Percentiles rank a stretch among this genome's conserved stretches.
phyloP scores from a whole-genome alignment of 2,329 filamentous ascomycete species.

The Fusarium humuli region DNA sequence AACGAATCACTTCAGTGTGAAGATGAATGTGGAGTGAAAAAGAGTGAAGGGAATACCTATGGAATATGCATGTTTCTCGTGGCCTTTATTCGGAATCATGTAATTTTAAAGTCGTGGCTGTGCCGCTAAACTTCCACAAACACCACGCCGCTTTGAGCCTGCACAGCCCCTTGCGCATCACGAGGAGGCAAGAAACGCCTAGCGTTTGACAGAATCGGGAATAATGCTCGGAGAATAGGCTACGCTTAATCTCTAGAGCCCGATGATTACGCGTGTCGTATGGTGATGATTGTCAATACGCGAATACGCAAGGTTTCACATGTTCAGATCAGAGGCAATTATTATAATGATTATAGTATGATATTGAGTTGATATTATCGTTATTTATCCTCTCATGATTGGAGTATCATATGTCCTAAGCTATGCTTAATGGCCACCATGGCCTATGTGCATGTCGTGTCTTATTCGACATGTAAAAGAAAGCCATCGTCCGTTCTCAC shows the following conservation, averaged over 20 bases:
- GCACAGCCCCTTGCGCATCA: conserved; percentile 26
- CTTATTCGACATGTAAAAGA: neutral
- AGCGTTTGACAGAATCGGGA: neutral
- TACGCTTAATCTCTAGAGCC: neutral
- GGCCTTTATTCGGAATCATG: conserved; percentile 12
- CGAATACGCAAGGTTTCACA: neutral
- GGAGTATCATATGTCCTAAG: neutral
- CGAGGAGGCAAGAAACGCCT: neutral
- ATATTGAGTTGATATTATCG: neutral
- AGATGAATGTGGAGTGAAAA: neutral
- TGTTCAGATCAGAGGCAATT: neutral
- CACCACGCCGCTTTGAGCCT: conserved; percentile 33
- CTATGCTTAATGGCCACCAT: neutral
- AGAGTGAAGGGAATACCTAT: neutral
- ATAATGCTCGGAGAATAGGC: neutral
- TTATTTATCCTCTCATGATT: neutral
- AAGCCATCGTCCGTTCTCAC: conserved; percentile 15
- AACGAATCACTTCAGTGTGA: neutral
- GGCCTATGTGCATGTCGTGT: neutral
- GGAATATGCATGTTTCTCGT: neutral
- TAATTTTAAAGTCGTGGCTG: conserved; percentile 28
- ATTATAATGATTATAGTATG: neutral
- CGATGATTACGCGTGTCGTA: neutral
- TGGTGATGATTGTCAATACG: neutral
- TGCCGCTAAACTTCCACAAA: conserved; percentile 23